A percentile compares a stretch with the other conserved stretches of the same genome.
Conservation (phyloP, 805 yeast species). For the Priceomyces haplophilus region DNA sequence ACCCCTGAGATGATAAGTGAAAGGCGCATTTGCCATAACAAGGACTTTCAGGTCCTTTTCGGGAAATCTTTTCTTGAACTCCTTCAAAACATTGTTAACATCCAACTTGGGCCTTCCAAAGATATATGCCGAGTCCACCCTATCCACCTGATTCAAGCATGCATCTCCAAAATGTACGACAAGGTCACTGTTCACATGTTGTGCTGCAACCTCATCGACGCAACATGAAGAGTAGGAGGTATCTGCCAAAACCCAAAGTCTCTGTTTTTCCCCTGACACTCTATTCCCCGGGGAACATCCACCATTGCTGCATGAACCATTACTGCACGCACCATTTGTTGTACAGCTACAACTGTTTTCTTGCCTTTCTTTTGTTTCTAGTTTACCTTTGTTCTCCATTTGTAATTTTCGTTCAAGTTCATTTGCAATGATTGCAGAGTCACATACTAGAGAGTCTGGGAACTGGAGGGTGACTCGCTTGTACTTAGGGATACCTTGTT, state of each 20-base stretch:
- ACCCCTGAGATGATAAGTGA: slow-evolving; percentile 43
- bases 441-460: slow-evolving; percentile 77
- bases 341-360: neutral
- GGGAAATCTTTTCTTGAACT: slow-evolving; percentile 43
- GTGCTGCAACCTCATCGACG: slow-evolving; percentile 95
- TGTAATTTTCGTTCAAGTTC: slow-evolving; percentile 43
- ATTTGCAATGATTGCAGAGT: slow-evolving; percentile 69
- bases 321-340: slow-evolving; percentile 6
- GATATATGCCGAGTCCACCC: slow-evolving; percentile 72
- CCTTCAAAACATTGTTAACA: slow-evolving; percentile 28
- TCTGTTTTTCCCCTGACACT: neutral
- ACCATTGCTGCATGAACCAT: neutral
- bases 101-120: slow-evolving; percentile 69
- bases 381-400: neutral
- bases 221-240: slow-evolving; percentile 96
- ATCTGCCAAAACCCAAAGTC: slow-evolving; percentile 82
- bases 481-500: slow-evolving; percentile 22
- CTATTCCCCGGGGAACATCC: slow-evolving; percentile 4
- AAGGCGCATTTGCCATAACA: slow-evolving; percentile 74
- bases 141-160: slow-evolving; percentile 75
- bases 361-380: neutral
- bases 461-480: slow-evolving; percentile 77
- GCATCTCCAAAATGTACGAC: slow-evolving; percentile 95
- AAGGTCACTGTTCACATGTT: slow-evolving; percentile 80
- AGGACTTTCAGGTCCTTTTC: slow-evolving; percentile 44